Evolutionary conservation across 257 asterid species (phyloP), one percentile per base, ranked within the genome.

Genomic region (Scutellaria galericulata): DNA sequence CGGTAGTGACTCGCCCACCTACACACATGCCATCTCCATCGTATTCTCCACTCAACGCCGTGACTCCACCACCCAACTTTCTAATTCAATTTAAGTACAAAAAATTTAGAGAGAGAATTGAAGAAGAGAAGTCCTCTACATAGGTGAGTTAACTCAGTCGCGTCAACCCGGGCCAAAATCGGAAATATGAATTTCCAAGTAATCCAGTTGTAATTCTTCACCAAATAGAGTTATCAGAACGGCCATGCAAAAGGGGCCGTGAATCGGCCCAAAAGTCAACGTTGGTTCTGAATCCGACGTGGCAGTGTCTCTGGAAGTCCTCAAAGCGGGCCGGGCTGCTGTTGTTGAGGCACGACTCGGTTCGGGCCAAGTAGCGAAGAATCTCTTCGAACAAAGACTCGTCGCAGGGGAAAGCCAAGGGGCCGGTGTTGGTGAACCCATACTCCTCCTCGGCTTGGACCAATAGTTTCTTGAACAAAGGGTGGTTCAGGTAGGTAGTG

Each of bases 181-280:
- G 42, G 68, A 31, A 41, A 20, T 10, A 11, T n/a, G 4, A 4
- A 0, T 24, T 3, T 9, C 7, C 9, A 24, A 24, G 47, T 6
- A 0, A 10, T 7, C 48, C 15, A 27, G 9, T 9, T 7, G 5
- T 27, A 18, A 18, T 56, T 8, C 0, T 5, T 80, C 73, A 80
- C 70, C 81, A 83, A 45, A 68, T 40, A 61, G 79, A 47, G 53
- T 64, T 68, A 68, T 78, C 78, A 7, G 80, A 27, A n/a, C 57
- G 82, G 12, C 84, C 83, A 52, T 87, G 82, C 79, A 89, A 63
- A n/a, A 89, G 88, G 2, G 96, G 86, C 57, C 89, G 66, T 0
- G 96, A 85, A 18, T 89, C 96, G 69, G 87, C 79, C 89, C 88
- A 87, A 7, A 77, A 61, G 15, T 87, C 88, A 2, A 81, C 69